phyloP scores from a whole-genome alignment of 208 protist genomes.

The Phytomonas francai region DNA sequence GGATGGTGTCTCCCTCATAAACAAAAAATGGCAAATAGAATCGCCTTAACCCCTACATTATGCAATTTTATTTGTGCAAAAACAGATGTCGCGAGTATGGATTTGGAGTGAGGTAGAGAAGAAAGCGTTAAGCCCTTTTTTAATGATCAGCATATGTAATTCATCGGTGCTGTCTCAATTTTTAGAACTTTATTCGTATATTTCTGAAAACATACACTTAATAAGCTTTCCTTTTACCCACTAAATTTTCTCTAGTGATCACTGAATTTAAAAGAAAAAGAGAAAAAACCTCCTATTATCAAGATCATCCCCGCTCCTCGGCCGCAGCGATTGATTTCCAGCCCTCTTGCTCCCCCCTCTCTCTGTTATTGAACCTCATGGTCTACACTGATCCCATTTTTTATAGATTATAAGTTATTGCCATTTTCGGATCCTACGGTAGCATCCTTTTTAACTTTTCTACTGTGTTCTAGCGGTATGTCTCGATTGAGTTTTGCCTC shows the following conservation, averaged over 20 bases:
- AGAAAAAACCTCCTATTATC: neutral
- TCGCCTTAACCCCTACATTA: neutral
- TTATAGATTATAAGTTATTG: neutral
- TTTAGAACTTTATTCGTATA: neutral
- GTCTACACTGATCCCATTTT: neutral
- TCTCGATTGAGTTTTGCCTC: neutral
- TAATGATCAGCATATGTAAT: neutral
- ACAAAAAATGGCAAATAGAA: conserved; percentile 6
- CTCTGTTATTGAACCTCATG: neutral
- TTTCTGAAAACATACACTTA: neutral
- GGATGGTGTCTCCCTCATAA: neutral
- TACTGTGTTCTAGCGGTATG: neutral
- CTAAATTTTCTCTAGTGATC: neutral
- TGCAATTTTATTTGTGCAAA: neutral
- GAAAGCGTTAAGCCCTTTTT: neutral
- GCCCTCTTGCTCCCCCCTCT: neutral
- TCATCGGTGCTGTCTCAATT: neutral
- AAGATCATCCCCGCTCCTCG: neutral
- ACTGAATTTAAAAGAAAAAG: neutral
- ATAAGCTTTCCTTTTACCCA: neutral
- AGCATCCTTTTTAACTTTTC: neutral
- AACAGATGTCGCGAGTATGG: neutral
- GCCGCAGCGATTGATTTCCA: neutral
- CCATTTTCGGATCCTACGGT: neutral
- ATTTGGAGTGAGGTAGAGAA: neutral